Percentiles rank a stretch among this genome's conserved stretches.
Evolutionary conservation across 129 eudicot species (phyloP).

Genomic region (Lonicera japonica): DNA sequence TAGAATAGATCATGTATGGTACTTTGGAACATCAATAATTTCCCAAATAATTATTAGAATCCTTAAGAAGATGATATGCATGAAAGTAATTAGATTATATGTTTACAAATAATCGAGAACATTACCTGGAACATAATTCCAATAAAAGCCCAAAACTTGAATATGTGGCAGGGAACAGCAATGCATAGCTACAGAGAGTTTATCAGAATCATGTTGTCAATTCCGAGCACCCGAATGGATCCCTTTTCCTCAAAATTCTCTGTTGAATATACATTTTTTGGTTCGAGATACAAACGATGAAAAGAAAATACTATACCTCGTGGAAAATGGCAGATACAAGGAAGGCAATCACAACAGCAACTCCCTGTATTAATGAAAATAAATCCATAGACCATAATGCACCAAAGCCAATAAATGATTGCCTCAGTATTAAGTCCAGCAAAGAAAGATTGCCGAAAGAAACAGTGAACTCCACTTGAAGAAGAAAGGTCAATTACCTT

Average conservation of each 20-base stretch:
- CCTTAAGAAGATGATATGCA: too few relatives aligned
- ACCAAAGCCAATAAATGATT: background rate
- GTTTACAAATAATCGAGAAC: background rate
- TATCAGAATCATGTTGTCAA: background rate
- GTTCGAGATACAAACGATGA: too few relatives aligned
- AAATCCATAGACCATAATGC: background rate
- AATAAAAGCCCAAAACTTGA: slow-evolving; percentile 89
- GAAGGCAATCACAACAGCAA: slow-evolving; percentile 81
- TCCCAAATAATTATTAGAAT: too few relatives aligned
- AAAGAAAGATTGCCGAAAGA: background rate
- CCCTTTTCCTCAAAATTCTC: background rate
- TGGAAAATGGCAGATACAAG: slow-evolving; percentile 86
- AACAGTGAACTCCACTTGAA: background rate
- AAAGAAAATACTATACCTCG: slow-evolving; percentile 44
- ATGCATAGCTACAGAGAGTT: slow-evolving; percentile 63
- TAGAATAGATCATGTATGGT: too few relatives aligned
- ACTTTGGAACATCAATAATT: too few relatives aligned
- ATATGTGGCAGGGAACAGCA: slow-evolving; percentile 91
- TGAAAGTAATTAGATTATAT: background rate
- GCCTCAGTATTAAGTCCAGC: background rate
- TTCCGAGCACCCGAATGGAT: background rate
- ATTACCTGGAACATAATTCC: slow-evolving; percentile 93
- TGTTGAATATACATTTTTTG: background rate
- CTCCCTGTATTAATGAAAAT: slow-evolving; percentile 36
- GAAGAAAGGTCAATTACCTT: slow-evolving; percentile 42